A percentile compares a stretch with the other conserved stretches of the same genome.
These are phyloP conservation scores for Nemania abortiva DNA, from an alignment of 2,329 filamentous ascomycete genomes.

Conservation along the genomic window DNA sequence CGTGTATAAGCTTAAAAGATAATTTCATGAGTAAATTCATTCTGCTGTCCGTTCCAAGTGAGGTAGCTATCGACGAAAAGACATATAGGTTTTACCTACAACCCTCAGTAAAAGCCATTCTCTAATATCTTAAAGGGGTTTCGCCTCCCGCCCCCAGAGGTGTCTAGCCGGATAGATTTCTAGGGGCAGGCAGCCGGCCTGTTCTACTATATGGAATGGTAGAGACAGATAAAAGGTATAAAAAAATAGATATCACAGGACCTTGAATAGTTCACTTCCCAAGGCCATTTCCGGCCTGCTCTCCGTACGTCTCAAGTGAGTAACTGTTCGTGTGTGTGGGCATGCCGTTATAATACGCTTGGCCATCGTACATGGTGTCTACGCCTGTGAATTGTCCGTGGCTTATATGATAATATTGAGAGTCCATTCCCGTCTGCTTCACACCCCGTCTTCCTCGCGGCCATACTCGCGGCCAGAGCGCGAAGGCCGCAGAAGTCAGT, in stretches of 20 bases:
- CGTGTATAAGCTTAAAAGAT: too few species aligned
- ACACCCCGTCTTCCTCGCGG: not conserved
- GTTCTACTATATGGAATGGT: not conserved
- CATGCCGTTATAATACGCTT: not conserved
- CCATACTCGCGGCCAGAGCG: conserved; percentile 12
- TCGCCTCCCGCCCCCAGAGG: too few species aligned
- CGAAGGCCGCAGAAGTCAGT: conserved; percentile 6
- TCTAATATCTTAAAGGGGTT: too few species aligned
- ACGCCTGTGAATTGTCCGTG: not conserved
- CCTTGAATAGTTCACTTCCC: not conserved
- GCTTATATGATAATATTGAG: not conserved
- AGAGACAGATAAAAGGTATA: not conserved
- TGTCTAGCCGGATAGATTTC: too few species aligned
- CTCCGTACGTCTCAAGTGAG: not conserved
- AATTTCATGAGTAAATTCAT: too few species aligned
- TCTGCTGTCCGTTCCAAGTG: too few species aligned
- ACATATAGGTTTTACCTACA: too few species aligned
- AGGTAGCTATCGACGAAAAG: too few species aligned
- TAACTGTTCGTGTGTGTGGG: not conserved
- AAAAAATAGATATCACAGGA: not conserved
- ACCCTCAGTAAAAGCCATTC: too few species aligned
- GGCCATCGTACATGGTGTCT: conserved; percentile 1
- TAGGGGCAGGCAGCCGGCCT: too few species aligned
- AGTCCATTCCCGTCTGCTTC: not conserved
- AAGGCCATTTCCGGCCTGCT: not conserved